Evolutionary conservation across 768 basidiomycete species (phyloP).

Genomic region (Cyathus striatus): DNA sequence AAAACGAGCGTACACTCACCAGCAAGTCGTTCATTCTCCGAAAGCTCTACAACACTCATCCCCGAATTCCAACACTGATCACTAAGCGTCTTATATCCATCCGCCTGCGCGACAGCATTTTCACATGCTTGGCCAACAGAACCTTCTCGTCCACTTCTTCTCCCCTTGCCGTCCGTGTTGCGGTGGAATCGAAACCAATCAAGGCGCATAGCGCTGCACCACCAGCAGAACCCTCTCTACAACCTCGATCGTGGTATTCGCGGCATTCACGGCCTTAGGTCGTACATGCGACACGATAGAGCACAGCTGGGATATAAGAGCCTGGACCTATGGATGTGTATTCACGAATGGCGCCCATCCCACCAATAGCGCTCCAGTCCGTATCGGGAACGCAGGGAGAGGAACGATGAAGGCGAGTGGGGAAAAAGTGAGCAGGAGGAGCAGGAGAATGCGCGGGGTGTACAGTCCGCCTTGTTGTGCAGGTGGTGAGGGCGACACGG

Average conservation of each 20-base stretch:
- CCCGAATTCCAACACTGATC: conserved; percentile 63
- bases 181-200: no score
- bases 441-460: conserved; percentile 46
- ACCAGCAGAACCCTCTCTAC: neutral
- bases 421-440: conserved; percentile 41
- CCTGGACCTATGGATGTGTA: conserved; percentile 43
- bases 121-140: conserved; percentile 6
- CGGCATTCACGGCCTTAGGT: conserved; percentile 6
- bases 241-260: neutral
- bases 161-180: no score
- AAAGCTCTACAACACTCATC: conserved; percentile 66
- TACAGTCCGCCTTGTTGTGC: conserved; percentile 33
- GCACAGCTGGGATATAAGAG: conserved; percentile 21
- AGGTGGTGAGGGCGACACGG: conserved; percentile 1
- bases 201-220: no score
- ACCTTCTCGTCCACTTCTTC: neutral
- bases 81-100: conserved; percentile 57
- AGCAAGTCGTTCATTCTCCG: conserved; percentile 73
- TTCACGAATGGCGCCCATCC: conserved; percentile 47
- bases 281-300: neutral
- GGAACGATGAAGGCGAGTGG: conserved; percentile 44
- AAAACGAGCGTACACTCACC: conserved; percentile 8
- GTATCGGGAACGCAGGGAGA: conserved; percentile 44
- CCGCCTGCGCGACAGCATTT: conserved; percentile 29
- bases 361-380: conserved; percentile 36